phyloP scores from a whole-genome alignment of 495 filamentous ascomycete genomes.

The Hyaloscypha finlandica region DNA sequence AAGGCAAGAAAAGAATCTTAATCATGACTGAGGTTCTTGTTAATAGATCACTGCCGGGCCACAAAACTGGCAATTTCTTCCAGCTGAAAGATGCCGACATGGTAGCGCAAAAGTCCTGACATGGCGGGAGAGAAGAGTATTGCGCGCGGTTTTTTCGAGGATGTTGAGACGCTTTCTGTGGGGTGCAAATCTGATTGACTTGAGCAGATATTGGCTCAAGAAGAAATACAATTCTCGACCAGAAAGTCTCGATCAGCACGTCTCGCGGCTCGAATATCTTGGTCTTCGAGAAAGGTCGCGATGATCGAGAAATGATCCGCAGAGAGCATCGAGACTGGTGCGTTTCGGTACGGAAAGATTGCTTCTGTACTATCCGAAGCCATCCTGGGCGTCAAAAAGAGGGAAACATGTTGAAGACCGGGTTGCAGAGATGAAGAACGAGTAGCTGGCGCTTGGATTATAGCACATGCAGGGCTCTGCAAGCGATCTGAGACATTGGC shows the following conservation, averaged over 20 bases:
- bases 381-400: too few relatives aligned
- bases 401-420: background rate
- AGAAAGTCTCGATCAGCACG: too few relatives aligned
- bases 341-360: too few relatives aligned
- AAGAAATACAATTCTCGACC: background rate
- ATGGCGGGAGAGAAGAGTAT: background rate
- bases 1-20: background rate
- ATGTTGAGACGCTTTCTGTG: background rate
- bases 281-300: background rate
- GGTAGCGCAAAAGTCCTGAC: background rate
- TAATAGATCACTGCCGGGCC: background rate
- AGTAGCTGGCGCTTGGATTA: too few relatives aligned
- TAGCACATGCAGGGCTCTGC: too few relatives aligned
- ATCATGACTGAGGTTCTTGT: background rate
- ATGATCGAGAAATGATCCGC: background rate
- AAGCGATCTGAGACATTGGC: too few relatives aligned
- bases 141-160: background rate
- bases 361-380: too few relatives aligned
- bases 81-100: background rate
- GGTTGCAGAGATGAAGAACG: too few relatives aligned
- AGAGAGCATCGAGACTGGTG: background rate
- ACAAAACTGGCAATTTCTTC: background rate
- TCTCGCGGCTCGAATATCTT: background rate
- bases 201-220: background rate
- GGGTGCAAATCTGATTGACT: background rate